Base-by-base conservation (phyloP, 352 stramenopile species). In the Globisporangium nunn region DNA sequence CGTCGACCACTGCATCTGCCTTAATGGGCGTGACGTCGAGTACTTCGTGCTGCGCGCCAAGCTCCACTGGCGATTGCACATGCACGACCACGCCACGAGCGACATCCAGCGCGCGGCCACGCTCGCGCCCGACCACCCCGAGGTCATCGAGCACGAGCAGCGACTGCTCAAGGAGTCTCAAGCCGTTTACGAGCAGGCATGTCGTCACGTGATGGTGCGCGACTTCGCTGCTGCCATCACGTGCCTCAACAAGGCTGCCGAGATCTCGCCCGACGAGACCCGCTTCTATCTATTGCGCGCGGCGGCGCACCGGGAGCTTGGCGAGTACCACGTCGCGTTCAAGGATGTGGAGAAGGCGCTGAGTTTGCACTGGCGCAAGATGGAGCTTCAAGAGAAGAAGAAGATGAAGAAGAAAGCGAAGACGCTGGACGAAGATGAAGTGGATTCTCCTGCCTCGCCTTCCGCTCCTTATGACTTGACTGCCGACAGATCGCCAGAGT, bases 1-100 rank as follows among this genome's bases (percentile, higher is more conserved):
- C 56, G 68, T 88, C 10, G 81, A 91, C 59, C 82, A 93, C 66
- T 91, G 82, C 43, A 82, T 91, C 28, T 88, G 78, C 40, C 65
- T 94, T 37, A 88, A 94, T 46, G 70, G 62, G 12, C 61, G 66
- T 6, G 81, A 95, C 45, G 82, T 87, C 64, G 83, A 92, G 68
- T 91, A 90, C 55, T 87, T 90, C 65, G 77, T 92, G 23, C 62
- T 95, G 53, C 77, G 85, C 0, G 81, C 82, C 23, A 91, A 91
- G 61, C 66, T 95, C 12, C 81, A 90, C 53, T 90, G 83, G 83
- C 71, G 70, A 37, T 71, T 92, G 28, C 77, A 89, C 52, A 74
- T 88, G 68, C 80, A 88, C 48, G 80, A 91, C 43, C 83, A 84
- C 54, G 82, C 80, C 17, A 85, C 61, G 4, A 75, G 70, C 39